A percentile compares a stretch with the other conserved stretches of the same genome.
Conservation (phyloP, 768 basidiomycete genomes). For the Dioszegia hungarica region DNA sequence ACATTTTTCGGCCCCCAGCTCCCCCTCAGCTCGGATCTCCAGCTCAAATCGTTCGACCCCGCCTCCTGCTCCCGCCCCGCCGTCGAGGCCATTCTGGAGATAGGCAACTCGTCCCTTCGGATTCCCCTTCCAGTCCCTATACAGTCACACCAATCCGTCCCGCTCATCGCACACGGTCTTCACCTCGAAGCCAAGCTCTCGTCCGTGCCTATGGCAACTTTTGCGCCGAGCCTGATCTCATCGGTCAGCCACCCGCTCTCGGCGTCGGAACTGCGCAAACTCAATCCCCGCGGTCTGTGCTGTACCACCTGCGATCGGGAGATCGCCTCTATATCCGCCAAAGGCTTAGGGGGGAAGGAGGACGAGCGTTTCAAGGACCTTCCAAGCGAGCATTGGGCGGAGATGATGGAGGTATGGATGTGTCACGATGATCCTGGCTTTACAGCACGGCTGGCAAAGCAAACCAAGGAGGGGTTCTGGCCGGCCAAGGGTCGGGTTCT, state of each 20-base stretch:
- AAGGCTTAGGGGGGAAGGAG: background rate
- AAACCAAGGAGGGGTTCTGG: constrained; percentile 68
- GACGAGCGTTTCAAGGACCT: constrained; percentile 65
- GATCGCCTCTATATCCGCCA: constrained; percentile 4
- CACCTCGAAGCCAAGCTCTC: constrained; percentile 30
- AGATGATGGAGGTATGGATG: constrained; percentile 97
- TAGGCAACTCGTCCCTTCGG: constrained; percentile 6
- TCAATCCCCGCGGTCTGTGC: constrained; percentile 19
- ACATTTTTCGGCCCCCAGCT: constrained; percentile 55
- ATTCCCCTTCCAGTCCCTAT: constrained; percentile 27
- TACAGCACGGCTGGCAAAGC: constrained; percentile 62
- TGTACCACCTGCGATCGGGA: constrained; percentile 35
- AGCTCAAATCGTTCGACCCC: constrained; percentile 7
- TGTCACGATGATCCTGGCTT: constrained; percentile 87
- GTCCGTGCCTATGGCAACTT: constrained; percentile 16
- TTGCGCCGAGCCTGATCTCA: constrained; percentile 14
- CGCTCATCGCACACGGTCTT: constrained; percentile 13
- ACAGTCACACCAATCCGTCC: constrained; percentile 12
- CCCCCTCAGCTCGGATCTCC: constrained; percentile 14
- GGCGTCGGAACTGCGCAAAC: constrained; percentile 22
- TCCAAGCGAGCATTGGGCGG: constrained; percentile 95
- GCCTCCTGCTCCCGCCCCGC: background rate
- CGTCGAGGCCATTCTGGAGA: constrained; percentile 16
- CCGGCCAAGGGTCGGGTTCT: constrained; percentile 67
- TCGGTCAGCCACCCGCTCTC: constrained; percentile 28